Base-by-base conservation (phyloP, 148 eudicot genomes). In the Rhododendron griersonianum region DNA sequence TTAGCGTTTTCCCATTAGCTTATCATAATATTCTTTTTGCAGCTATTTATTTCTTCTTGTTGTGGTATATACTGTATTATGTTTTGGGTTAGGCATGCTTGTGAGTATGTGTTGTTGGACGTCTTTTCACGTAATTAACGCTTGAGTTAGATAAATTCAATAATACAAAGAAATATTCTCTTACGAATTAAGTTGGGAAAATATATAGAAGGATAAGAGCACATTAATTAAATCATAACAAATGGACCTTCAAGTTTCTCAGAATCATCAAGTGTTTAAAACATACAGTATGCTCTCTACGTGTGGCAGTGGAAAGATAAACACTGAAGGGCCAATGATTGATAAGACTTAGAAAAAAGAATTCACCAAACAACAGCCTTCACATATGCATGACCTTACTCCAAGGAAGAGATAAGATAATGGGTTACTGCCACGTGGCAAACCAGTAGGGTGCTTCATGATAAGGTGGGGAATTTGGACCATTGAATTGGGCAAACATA, bases 401-500 rank as follows among this genome's bases (percentile, higher is more conserved):
- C 33, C 55, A 8, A 37, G 25, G 30, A 85, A 77, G 82, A 69
- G 87, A 86, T 81, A 86, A 86, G 87, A 37, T 86, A 44, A 69
- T 48, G 87, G n/a, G 45, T 76, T 11, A 25, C 14, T 80, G 79
- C 84, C 84, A 86, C 63, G 84, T 86, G 87, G 87, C 87, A 67
- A 19, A 48, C 50, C 7, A 5, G 25, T 37, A 35, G 69, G 78
- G 16, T 65, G 28, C 33, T 80, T 65, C 45, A 86, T 35, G 87
- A 86, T 86, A 86, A 86, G 84, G 78, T 53, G 30, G 3, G n/a
- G 77, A 86, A 86, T 86, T 57, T 74, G 76, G 82, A 75, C 88
- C 85, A 82, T 82, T 82, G 82, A 86, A 55, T 75, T 28, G 48
- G 13, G 11, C 3, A 77, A 61, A 55, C 28, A 67, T 71, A 73